These are phyloP conservation scores for Diaporthe aspalathi DNA, from an alignment of 2,329 filamentous ascomycete genomes.

Conservation along the genomic window DNA sequence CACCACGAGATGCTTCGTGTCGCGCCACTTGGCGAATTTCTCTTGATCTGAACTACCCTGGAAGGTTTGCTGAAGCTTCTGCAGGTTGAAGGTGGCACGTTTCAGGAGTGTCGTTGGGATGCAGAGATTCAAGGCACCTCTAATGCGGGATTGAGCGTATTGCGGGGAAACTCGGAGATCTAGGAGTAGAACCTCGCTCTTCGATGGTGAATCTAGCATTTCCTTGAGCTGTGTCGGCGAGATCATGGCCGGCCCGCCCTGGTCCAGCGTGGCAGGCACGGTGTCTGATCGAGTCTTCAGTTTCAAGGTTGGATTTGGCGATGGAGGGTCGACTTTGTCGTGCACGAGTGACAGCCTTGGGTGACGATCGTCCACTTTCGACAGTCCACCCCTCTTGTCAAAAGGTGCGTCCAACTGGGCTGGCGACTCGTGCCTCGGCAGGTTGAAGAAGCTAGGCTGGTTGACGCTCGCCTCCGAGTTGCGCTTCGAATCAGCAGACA, in stretches of 20 bases:
- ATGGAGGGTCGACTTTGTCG: conserved; percentile 56
- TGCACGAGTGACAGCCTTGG: conserved; percentile 66
- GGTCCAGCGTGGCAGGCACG: conserved; percentile 61
- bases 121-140: conserved; percentile 88
- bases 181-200: conserved; percentile 72
- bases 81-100: conserved; percentile 86
- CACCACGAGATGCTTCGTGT: conserved; percentile 81
- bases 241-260: conserved; percentile 63
- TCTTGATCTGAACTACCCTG: conserved; percentile 75
- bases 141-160: conserved; percentile 79
- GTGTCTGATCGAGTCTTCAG: conserved; percentile 57
- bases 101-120: conserved; percentile 96
- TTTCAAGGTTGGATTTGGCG: conserved; percentile 46
- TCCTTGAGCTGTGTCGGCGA: conserved; percentile 65
- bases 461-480: conserved; percentile 62
- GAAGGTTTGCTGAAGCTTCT: conserved; percentile 90
- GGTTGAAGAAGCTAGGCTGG: conserved; percentile 50
- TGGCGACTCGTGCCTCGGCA: conserved; percentile 62
- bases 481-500: conserved; percentile 65
- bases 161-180: conserved; percentile 90
- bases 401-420: conserved; percentile 54
- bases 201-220: conserved; percentile 59
- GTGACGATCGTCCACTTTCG: conserved; percentile 62
- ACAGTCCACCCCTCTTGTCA: conserved; percentile 49
- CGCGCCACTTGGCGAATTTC: conserved; percentile 81